phyloP scores from a whole-genome alignment of 768 basidiomycete genomes.

The Suillus placidus region DNA sequence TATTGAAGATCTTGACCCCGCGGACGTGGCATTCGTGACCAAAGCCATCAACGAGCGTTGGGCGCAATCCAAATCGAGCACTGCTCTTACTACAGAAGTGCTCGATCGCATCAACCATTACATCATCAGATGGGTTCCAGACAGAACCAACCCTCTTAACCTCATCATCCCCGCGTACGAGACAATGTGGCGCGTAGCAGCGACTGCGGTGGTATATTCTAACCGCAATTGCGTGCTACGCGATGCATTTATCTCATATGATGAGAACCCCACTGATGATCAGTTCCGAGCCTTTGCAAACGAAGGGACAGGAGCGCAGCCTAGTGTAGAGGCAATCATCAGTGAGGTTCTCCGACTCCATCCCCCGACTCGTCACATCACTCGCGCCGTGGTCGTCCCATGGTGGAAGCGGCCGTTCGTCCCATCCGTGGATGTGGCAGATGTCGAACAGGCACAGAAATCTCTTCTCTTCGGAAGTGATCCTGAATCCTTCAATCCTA shows the following conservation, averaged over 20 bases:
- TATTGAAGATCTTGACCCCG: conserved; percentile 30
- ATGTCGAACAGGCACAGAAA: conserved; percentile 22
- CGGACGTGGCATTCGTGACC: conserved; percentile 39
- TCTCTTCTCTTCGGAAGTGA: conserved; percentile 44
- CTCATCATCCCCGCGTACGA: conserved; percentile 59
- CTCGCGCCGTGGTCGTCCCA: conserved; percentile 26
- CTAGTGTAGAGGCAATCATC: conserved; percentile 42
- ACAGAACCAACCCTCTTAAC: conserved; percentile 41
- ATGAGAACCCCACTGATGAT: conserved; percentile 28
- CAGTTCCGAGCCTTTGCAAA: conserved; percentile 31
- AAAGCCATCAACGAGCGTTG: conserved; percentile 40
- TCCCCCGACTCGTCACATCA: conserved; percentile 54
- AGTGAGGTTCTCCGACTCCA: conserved; percentile 50
- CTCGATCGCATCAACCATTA: conserved; percentile 33
- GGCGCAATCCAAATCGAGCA: conserved; percentile 43
- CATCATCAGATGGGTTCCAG: conserved; percentile 44
- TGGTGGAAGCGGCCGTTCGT: conserved; percentile 9
- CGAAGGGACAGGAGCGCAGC: conserved; percentile 9
- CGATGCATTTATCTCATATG: conserved; percentile 33
- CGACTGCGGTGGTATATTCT: conserved; percentile 39
- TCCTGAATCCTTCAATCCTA: conserved; percentile 39
- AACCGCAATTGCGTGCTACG: conserved; percentile 19
- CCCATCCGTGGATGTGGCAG: conserved; percentile 24
- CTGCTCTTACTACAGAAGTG: conserved; percentile 27
- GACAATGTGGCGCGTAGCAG: conserved; percentile 59